These are phyloP conservation scores for Blastobotrys proliferans DNA, from an alignment of 1,139 yeast genomes.

Conservation along the genomic window DNA sequence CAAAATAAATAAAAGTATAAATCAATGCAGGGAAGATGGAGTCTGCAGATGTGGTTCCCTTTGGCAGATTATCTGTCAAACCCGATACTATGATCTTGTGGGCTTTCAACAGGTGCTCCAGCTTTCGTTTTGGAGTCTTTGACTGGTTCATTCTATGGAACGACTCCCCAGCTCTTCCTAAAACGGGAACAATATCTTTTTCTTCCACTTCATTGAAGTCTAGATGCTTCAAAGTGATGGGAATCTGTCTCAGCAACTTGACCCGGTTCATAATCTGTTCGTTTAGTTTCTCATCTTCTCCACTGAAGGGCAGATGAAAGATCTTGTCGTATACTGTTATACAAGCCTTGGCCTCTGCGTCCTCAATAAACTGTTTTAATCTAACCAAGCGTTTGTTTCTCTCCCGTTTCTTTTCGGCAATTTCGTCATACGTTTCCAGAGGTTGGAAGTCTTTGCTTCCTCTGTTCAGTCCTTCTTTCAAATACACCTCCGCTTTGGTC, in stretches of 20 bases:
- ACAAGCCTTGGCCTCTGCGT: slow-evolving; percentile 42
- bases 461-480: slow-evolving; percentile 16
- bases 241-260: slow-evolving; percentile 26
- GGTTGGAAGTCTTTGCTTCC: slow-evolving; percentile 17
- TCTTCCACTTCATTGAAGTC: slow-evolving; percentile 24
- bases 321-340: slow-evolving; percentile 40
- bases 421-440: slow-evolving; percentile 35
- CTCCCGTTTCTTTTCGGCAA: slow-evolving; percentile 30
- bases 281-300: slow-evolving; percentile 29
- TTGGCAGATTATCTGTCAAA: slow-evolving; percentile 25
- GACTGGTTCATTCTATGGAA: slow-evolving; percentile 26
- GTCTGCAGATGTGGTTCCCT: slow-evolving; percentile 40
- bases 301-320: slow-evolving; percentile 26
- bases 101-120: slow-evolving; percentile 38
- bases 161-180: slow-evolving; percentile 26
- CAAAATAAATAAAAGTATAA: slow-evolving; percentile 44
- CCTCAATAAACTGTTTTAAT: slow-evolving; percentile 34
- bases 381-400: slow-evolving; percentile 24
- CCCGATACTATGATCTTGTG: slow-evolving; percentile 39
- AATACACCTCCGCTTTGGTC: slow-evolving; percentile 28
- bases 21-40: slow-evolving; percentile 54
- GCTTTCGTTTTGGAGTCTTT: slow-evolving; percentile 40
- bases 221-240: slow-evolving; percentile 27
- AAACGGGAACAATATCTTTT: slow-evolving; percentile 16
- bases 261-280: slow-evolving; percentile 28